Evolutionary conservation across 1,284 basidiomycete species (phyloP), one percentile per base, ranked within the genome.

Genomic region (Rhodotorula mucilaginosa): DNA sequence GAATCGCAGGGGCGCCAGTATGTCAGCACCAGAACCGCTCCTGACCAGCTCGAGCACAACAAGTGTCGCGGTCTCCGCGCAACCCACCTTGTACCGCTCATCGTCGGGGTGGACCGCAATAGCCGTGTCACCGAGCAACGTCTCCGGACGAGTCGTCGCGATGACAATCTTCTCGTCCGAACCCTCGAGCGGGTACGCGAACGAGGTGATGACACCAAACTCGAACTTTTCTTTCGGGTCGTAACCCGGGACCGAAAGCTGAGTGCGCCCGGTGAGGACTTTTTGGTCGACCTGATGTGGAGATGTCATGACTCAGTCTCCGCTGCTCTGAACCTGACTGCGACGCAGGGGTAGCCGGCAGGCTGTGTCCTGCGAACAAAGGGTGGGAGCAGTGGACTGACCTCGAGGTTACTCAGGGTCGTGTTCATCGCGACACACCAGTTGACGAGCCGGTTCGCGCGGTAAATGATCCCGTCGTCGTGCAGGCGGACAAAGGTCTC

Each of bases 361-460:
- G 39, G 39, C 39, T 39, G 39, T 5, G 29, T 2, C 4, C 2
- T 13, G 29, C 7, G 47, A 49, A 3, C 23, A 21, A 31, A 44
- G 16, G 56, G 39, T 39, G 59, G 59, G 63, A 47, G 46, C 12
- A 57, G 21, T n/a, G 13, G 49, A 77, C 81, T 60, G 64, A 89
- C 90, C 86, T 99, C 97, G 67, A 99, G 86, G 82, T 97, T 98
- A 62, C 95, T 98, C 13, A 99, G 84, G 0, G 95, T 97, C 15
- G 97, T 99, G 82, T 97, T 97, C 74, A 99, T 84, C 80, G 89
- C 87, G 70, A 94, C 91, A 85, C 96, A 99, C 96, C 97, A 99
- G 82, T 99, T 98, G 76, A 99, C 96, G 64, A 99, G 87, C 51
- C 96, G 89, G 81, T 98, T 99, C 26, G 94, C 95, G 54, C 97